Percentiles rank a stretch among this genome's conserved stretches.
Evolutionary conservation across 1,284 basidiomycete genomes (phyloP).

Genomic region (Marasmius oreades): DNA sequence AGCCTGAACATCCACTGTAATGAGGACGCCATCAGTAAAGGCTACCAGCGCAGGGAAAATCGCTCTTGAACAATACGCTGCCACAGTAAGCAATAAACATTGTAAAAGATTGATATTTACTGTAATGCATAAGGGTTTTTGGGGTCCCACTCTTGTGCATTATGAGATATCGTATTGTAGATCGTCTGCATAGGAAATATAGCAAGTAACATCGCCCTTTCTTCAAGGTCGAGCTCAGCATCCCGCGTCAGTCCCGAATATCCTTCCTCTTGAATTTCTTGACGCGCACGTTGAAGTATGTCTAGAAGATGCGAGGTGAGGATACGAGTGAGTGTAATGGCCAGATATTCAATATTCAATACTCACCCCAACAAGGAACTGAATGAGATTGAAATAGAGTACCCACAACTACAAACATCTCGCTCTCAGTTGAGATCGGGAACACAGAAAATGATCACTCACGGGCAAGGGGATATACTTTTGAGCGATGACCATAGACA

Average conservation of each 20-base stretch:
- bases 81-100: too few relatives aligned
- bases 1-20: too few relatives aligned
- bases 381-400: conserved; percentile 69
- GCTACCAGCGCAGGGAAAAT: too few relatives aligned
- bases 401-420: conserved; percentile 57
- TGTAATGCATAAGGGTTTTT: too few relatives aligned
- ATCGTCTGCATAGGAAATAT: too few relatives aligned
- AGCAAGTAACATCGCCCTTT: too few relatives aligned
- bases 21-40: too few relatives aligned
- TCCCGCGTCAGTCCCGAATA: conserved; percentile 36
- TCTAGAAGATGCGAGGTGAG: conserved; percentile 38
- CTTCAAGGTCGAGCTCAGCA: too few relatives aligned
- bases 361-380: conserved; percentile 64
- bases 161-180: too few relatives aligned
- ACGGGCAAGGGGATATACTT: conserved; percentile 71
- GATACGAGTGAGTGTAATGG: conserved; percentile 6
- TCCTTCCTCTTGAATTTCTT: conserved; percentile 60
- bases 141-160: too few relatives aligned
- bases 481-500: conserved; percentile 71
- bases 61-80: too few relatives aligned
- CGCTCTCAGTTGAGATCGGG: neutral
- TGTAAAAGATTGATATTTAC: too few relatives aligned
- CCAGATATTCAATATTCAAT: conserved; percentile 1
- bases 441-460: conserved; percentile 13
- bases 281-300: conserved; percentile 67